A percentile compares a stretch with the other conserved stretches of the same genome.
Evolutionary conservation across 1,139 yeast species (phyloP).

Genomic region (Ogataea hybrid): DNA sequence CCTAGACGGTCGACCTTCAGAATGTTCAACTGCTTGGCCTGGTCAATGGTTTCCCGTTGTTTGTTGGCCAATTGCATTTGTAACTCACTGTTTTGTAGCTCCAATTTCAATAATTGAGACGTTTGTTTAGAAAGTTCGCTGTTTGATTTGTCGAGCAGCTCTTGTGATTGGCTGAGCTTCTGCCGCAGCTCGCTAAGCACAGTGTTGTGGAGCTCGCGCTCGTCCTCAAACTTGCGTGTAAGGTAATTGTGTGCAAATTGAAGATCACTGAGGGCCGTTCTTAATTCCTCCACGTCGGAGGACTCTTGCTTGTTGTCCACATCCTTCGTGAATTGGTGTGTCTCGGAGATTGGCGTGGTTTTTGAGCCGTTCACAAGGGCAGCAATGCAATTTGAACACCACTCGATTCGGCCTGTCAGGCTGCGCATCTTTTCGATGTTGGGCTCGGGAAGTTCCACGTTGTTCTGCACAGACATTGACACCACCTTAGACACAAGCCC

Average conservation of each 20-base stretch:
- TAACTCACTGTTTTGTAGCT: conserved; percentile 33
- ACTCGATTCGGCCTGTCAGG: conserved; percentile 38
- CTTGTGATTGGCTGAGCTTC: conserved; percentile 45
- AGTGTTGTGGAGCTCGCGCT: conserved; percentile 48
- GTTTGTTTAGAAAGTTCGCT: conserved; percentile 34
- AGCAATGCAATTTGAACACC: conserved; percentile 56
- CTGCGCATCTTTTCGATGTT: conserved; percentile 32
- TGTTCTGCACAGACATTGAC: conserved; percentile 51
- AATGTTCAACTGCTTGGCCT: conserved; percentile 48
- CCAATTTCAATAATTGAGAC: conserved; percentile 32
- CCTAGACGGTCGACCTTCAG: conserved; percentile 52
- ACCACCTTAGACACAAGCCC: conserved; percentile 52
- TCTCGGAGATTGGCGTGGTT: neutral
- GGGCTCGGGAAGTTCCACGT: conserved; percentile 48
- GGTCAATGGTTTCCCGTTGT: conserved; percentile 44
- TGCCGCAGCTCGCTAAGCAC: conserved; percentile 48
- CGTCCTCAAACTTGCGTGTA: conserved; percentile 58
- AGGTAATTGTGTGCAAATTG: conserved; percentile 64
- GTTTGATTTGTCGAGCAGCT: conserved; percentile 37
- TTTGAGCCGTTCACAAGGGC: conserved; percentile 32
- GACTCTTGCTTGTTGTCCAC: conserved; percentile 26
- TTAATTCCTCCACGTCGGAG: conserved; percentile 37
- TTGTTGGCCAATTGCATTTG: conserved; percentile 37
- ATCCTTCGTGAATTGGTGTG: neutral
- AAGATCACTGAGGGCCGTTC: conserved; percentile 57